Conservation (phyloP, 23 red algal species). For the Gracilaria domingensis region DNA sequence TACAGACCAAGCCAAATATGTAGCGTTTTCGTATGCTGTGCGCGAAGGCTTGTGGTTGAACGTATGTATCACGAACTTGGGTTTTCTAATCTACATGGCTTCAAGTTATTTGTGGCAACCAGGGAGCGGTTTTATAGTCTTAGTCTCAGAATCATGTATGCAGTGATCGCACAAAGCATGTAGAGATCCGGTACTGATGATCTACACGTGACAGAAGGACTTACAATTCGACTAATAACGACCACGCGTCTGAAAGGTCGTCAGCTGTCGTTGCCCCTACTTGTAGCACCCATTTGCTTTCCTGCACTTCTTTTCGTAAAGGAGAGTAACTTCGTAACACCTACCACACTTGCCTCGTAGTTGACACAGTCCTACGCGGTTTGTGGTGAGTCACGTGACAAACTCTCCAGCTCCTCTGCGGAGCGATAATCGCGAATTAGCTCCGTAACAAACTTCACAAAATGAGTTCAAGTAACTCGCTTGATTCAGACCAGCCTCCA, state of each 20-base stretch:
- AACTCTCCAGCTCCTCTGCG: background rate
- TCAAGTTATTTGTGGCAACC: background rate
- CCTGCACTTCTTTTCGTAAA: too few relatives aligned
- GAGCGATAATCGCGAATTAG: conserved; percentile 41
- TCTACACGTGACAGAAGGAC: too few relatives aligned
- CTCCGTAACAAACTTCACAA: background rate
- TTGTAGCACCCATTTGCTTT: too few relatives aligned
- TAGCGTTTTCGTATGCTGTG: background rate
- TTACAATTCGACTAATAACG: too few relatives aligned
- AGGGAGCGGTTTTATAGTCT: background rate
- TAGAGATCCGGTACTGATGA: conserved; percentile 1
- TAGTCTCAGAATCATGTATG: background rate
- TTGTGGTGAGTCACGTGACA: conserved; percentile 5
- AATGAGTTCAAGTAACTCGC: background rate
- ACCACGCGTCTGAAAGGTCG: too few relatives aligned
- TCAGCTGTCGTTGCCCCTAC: too few relatives aligned
- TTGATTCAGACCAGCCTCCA: background rate
- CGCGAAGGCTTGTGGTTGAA: conserved; percentile 26
- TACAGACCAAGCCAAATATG: conserved; percentile 27
- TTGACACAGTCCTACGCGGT: conserved; percentile 29
- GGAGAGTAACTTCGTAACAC: too few relatives aligned
- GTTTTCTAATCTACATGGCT: background rate
- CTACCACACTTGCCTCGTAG: background rate
- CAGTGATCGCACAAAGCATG: conserved; percentile 4
- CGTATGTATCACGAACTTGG: background rate